Evolutionary conservation across 169 alveolate species (phyloP), one percentile per base, ranked within the genome.

Genomic region (Eimeria tenella): DNA sequence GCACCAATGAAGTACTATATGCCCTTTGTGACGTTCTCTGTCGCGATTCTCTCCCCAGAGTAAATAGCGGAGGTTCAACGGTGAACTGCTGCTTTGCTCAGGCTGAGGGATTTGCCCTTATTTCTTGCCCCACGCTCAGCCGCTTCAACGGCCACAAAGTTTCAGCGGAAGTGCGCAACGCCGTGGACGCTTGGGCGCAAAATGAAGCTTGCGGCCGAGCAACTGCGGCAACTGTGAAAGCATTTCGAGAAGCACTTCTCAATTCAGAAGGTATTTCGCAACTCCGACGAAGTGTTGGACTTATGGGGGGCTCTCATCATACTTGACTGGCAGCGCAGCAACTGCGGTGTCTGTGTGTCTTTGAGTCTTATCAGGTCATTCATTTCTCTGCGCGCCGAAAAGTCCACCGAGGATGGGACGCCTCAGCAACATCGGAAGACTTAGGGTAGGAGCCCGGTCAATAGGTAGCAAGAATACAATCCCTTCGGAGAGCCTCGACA

Each of bases 101-200:
- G 90, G 90, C 90, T 82, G 90, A 82, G 52, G 90, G 90, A 4
- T 82, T 82, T 60, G 90, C 90, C 58, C 23, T 82, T 9, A 8
- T 82, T 23, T 82, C 75, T 60, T 82, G 90, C 60, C 17, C 25
- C 25, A 58, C 50, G 8, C 75, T 82, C 19, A 5, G 77, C 58
- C 55, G 58, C 15, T 74, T 82, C 70, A 82, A 82, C 77, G 90
- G 90, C 58, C 90, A 55, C 25, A 82, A 73, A 55, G 75, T 82
- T 60, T 82, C 90, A 58, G 75, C 73, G n/a, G 62, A 15, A 17
- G 90, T 82, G 23, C 58, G 90, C 31, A 31, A 60, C 75, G 90
- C 90, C 8, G 90, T 82, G n/a, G 90, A 82, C 56, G 19, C 77
- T 17, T 82, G 90, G 90, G 90, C 90, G 60, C 53, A 6, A 31